Base-by-base conservation (phyloP, 2,329 filamentous ascomycete genomes). In the Xylariaceae sp. region DNA sequence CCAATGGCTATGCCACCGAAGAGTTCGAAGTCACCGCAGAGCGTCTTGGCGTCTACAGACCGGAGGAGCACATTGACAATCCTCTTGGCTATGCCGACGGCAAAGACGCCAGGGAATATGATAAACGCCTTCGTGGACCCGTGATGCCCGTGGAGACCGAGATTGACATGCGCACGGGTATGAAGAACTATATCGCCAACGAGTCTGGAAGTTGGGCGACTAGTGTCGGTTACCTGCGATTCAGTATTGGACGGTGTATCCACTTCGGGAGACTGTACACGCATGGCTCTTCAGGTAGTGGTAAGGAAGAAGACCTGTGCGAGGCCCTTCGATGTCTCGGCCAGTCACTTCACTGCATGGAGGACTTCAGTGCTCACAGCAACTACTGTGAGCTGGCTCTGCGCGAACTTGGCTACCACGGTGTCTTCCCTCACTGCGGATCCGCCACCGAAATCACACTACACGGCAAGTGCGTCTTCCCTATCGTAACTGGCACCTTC, bases 131-230 rank as follows among this genome's bases (percentile, higher is more conserved):
- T 7, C 84, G 93, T 38, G 86, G 83, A 1, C 90, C 90, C 0
- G 81, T 97, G 8, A 70, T 79, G 45, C 75, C 77, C 4, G 64
- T 78, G 31, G 87, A 93, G 58, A 78, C 87, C 16, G 81, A 87
- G 45, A 78, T 93, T 42, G 87, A 93, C 56, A 68, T 69, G 26
- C 69, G 76, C 4, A 93, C 87, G 1, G 90, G 90, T n/a, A 95
- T 98, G 91, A 98, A 97, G 67, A 97, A 97, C 63, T 98, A 98
- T 64, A 97, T 98, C 52, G 83, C 91, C 45, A 97, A 96, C 57
- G 91, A 97, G 62, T 72, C 68, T 12, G 88, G 89, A 4, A 77
- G 79, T 31, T 96, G 90, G 87, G 88, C 90, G 1, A 98, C 93
- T 16, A 95, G 89, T 49, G 72, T 87, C 7, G 90, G 87, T 30